phyloP scores from a whole-genome alignment of 2,329 filamentous ascomycete genomes.

The Colletotrichum lini region DNA sequence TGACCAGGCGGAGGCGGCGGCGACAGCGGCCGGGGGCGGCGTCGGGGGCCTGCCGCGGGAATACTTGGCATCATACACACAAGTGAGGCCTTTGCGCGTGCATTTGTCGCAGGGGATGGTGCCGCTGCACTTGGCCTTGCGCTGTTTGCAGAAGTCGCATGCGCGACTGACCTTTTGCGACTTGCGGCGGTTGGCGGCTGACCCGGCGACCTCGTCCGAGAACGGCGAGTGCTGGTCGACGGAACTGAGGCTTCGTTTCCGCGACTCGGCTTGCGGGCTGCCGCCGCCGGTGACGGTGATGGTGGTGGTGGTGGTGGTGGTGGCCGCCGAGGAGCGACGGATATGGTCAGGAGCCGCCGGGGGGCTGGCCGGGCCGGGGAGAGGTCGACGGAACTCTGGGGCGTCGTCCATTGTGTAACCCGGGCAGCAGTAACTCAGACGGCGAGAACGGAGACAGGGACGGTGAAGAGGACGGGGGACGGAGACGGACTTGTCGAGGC shows the following conservation, averaged over 20 bases:
- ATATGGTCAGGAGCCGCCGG: background rate
- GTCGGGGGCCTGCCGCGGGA: constrained; percentile 53
- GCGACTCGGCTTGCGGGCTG: constrained; percentile 15
- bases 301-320: constrained; percentile 1
- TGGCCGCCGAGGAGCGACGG: constrained; percentile 24
- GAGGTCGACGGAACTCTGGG: constrained; percentile 28
- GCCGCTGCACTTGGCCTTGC: constrained; percentile 56
- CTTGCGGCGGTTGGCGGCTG: constrained; percentile 43
- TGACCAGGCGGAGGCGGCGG: constrained; percentile 31
- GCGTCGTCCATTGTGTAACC: background rate
- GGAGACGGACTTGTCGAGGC: constrained; percentile 13
- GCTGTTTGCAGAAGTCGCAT: constrained; percentile 56
- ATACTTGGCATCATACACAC: constrained; percentile 52
- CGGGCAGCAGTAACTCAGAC: no score
- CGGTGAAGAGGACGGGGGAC: background rate
- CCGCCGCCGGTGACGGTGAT: no score
- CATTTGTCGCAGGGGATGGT: constrained; percentile 53
- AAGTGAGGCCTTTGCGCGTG: constrained; percentile 46
- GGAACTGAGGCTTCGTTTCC: constrained; percentile 37
- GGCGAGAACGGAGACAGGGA: background rate
- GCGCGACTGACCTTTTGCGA: constrained; percentile 54
- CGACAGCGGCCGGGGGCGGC: constrained; percentile 50
- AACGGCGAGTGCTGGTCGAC: constrained; percentile 32
- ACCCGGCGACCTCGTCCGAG: constrained; percentile 26
- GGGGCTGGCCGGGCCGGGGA: constrained; percentile 29